A percentile compares a stretch with the other conserved stretches of the same genome.
Conservation (phyloP, 176 grass and related monocot species). For the Echinochloa phyllopogon region DNA sequence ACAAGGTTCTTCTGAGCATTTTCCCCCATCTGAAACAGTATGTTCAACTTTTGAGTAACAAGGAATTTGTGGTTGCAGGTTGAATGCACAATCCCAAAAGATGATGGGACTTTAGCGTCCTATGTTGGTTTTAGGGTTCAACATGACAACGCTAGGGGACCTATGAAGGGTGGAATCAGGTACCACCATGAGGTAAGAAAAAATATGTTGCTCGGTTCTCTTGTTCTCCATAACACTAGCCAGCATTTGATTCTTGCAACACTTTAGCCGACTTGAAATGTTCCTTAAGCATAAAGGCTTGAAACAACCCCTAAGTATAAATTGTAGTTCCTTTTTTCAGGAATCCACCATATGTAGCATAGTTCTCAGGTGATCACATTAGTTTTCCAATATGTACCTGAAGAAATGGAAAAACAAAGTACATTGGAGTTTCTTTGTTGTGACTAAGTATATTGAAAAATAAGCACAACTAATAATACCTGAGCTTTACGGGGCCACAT, state of each 20-base stretch:
- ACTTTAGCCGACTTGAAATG: slow-evolving; percentile 38
- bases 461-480: background rate
- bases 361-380: background rate
- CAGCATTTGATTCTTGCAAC: slow-evolving; percentile 44
- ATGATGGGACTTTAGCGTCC: slow-evolving; percentile 83
- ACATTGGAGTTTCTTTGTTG: background rate
- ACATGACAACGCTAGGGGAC: slow-evolving; percentile 93
- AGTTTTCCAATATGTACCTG: slow-evolving; percentile 2
- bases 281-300: slow-evolving; percentile 38
- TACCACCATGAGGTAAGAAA: slow-evolving; percentile 85
- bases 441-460: background rate
- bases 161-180: slow-evolving; percentile 96
- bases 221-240: slow-evolving; percentile 32
- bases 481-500: background rate
- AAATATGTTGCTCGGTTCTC: slow-evolving; percentile 25
- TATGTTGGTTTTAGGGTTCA: slow-evolving; percentile 88
- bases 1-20: background rate
- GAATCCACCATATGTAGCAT: background rate
- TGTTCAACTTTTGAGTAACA: slow-evolving; percentile 30
- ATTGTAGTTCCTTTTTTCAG: background rate
- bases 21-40: slow-evolving; percentile 4
- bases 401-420: background rate
- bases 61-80: slow-evolving; percentile 64
- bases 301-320: background rate
- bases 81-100: slow-evolving; percentile 87